Evolutionary conservation across 768 basidiomycete genomes (phyloP).

Genomic region (Leccinum rimulosum): DNA sequence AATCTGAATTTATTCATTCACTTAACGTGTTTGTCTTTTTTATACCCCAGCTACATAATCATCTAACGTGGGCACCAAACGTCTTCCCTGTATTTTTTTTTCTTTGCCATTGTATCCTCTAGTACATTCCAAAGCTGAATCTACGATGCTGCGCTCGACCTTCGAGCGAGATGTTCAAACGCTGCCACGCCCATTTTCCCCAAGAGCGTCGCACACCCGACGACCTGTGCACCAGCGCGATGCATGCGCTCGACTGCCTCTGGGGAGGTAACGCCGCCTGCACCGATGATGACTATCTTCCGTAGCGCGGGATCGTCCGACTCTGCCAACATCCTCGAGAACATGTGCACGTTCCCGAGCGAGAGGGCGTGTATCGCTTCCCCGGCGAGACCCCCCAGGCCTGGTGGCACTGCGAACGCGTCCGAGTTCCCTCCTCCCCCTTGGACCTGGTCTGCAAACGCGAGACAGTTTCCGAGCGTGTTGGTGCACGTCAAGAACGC

Average conservation of each 20-base stretch:
- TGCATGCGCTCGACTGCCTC: conserved; percentile 66
- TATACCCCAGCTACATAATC: conserved; percentile 17
- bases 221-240: conserved; percentile 68
- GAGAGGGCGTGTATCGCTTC: conserved; percentile 72
- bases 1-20: conserved; percentile 29
- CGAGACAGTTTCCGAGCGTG: conserved; percentile 68
- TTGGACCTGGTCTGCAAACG: conserved; percentile 56
- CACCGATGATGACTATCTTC: conserved; percentile 65
- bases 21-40: conserved; percentile 9
- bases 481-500: conserved; percentile 81
- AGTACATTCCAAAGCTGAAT: background rate
- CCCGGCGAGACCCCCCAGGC: conserved; percentile 73
- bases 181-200: conserved; percentile 54
- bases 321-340: conserved; percentile 49
- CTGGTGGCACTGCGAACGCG: conserved; percentile 60
- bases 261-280: conserved; percentile 73
- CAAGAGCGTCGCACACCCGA: conserved; percentile 60
- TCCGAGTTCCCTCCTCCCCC: background rate
- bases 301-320: conserved; percentile 41
- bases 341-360: conserved; percentile 72
- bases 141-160: background rate
- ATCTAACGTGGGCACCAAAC: background rate
- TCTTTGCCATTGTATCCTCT: background rate
- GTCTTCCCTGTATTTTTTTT: conserved; percentile 6
- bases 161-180: conserved; percentile 42